Conservation (phyloP, 139 green algal species). For the Ostreobium quekettii region DNA sequence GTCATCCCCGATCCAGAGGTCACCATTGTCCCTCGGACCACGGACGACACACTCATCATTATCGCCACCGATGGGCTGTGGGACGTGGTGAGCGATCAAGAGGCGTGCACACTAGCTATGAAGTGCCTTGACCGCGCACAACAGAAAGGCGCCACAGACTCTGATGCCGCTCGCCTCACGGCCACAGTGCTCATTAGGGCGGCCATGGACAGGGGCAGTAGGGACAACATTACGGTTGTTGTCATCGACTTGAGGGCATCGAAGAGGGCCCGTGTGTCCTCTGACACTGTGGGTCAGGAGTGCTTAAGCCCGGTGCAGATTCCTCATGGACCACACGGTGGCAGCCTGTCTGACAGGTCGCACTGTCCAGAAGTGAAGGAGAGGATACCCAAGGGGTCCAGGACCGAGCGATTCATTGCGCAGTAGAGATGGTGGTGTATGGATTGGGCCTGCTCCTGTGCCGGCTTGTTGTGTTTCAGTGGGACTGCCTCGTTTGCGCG, state of each 20-base stretch:
- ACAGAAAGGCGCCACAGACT: constrained; percentile 15
- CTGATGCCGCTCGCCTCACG: constrained; percentile 38
- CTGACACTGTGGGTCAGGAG: too few species aligned
- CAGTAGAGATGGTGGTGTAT: too few species aligned
- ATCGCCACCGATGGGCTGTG: constrained; percentile 50
- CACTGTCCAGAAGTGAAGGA: too few species aligned
- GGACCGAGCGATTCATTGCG: too few species aligned
- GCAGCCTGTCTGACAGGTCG: too few species aligned
- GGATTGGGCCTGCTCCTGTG: too few species aligned
- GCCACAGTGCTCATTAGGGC: constrained; percentile 53
- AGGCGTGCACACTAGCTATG: constrained; percentile 36
- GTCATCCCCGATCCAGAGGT: constrained; percentile 64
- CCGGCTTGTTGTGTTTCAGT: too few species aligned
- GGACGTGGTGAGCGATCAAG: constrained; percentile 40
- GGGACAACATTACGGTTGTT: constrained; percentile 57
- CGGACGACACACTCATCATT: constrained; percentile 55
- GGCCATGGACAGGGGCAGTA: constrained; percentile 39
- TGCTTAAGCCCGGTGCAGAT: too few species aligned
- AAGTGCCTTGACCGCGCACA: constrained; percentile 30
- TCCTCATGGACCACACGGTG: too few species aligned
- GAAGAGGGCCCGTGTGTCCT: too few species aligned
- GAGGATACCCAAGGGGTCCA: too few species aligned
- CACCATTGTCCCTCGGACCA: constrained; percentile 27
- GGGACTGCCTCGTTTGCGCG: too few species aligned
- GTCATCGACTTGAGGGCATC: constrained; percentile 38